These are phyloP conservation scores for Nectriaceae sp. DNA, from an alignment of 2,329 filamentous ascomycete genomes.

Conservation along the genomic window DNA sequence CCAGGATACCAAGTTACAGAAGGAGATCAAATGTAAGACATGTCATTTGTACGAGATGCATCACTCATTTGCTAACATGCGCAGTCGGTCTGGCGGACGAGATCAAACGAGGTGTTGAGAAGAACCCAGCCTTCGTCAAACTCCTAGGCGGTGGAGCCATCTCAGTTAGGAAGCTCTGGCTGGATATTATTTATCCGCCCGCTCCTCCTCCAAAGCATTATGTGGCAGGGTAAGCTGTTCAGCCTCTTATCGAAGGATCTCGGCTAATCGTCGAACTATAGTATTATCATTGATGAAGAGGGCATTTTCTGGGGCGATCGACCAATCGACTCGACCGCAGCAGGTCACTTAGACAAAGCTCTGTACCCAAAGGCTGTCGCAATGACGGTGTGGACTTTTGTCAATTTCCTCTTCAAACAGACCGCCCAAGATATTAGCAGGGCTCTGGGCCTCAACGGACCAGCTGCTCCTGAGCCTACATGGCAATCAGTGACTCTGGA, in stretches of 20 bases:
- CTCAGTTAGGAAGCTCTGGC: constrained; percentile 55
- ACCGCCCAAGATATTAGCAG: constrained; percentile 45
- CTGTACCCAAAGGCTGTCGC: constrained; percentile 57
- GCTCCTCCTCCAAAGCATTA: constrained; percentile 60
- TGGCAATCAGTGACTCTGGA: constrained; percentile 36
- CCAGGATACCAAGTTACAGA: constrained; percentile 49
- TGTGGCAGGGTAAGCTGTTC: constrained; percentile 57
- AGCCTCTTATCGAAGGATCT: too few species aligned
- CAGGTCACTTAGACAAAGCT: constrained; percentile 47
- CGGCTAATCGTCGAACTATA: constrained; percentile 32
- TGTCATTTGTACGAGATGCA: background rate
- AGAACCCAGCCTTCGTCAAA: constrained; percentile 42
- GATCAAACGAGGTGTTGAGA: constrained; percentile 40
- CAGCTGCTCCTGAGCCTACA: constrained; percentile 27
- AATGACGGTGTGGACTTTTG: constrained; percentile 53
- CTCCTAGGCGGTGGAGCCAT: constrained; percentile 49
- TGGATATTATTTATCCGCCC: constrained; percentile 62
- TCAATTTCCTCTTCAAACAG: constrained; percentile 48
- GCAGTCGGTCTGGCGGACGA: constrained; percentile 35
- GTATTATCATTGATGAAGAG: constrained; percentile 52
- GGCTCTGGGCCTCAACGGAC: constrained; percentile 45
- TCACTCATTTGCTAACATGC: constrained; percentile 12
- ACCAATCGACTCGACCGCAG: constrained; percentile 50
- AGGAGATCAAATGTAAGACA: constrained; percentile 48
- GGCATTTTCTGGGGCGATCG: constrained; percentile 49